phyloP scores from a whole-genome alignment of 2,329 filamentous ascomycete species.

The Xylariomycetidae sp. region DNA sequence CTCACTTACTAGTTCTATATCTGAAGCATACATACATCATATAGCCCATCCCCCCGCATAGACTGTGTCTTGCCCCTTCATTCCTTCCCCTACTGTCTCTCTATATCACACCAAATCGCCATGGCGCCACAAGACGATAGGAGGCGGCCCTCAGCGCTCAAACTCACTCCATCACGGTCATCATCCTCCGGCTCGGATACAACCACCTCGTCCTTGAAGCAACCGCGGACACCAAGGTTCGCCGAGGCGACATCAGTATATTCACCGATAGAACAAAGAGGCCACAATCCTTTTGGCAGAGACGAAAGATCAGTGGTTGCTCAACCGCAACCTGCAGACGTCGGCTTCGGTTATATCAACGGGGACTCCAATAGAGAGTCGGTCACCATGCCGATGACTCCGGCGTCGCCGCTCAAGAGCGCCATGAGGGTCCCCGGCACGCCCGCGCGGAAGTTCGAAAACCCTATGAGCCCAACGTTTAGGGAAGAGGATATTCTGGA shows the following conservation, averaged over 20 bases:
- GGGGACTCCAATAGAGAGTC: slow-evolving; percentile 49
- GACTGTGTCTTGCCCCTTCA: slow-evolving; percentile 31
- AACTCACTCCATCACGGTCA: slow-evolving; percentile 46
- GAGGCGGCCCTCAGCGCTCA: slow-evolving; percentile 53
- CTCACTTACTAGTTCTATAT: slow-evolving; percentile 20
- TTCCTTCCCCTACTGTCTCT: slow-evolving; percentile 29
- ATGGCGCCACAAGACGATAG: slow-evolving; percentile 43
- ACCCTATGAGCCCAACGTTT: slow-evolving; percentile 88
- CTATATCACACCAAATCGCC: slow-evolving; percentile 20
- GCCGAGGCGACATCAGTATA: slow-evolving; percentile 75
- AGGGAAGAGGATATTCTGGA: slow-evolving; percentile 81
- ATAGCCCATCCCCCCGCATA: slow-evolving; percentile 18
- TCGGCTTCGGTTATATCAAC: slow-evolving; percentile 89
- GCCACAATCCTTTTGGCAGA: slow-evolving; percentile 45
- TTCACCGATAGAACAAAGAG: slow-evolving; percentile 67
- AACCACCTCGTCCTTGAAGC: slow-evolving; percentile 55
- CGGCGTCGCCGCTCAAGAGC: slow-evolving; percentile 80
- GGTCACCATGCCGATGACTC: slow-evolving; percentile 60
- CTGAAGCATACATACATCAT: slow-evolving; percentile 21
- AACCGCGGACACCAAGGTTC: slow-evolving; percentile 71
- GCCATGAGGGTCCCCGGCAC: slow-evolving; percentile 85
- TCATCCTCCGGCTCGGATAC: slow-evolving; percentile 47
- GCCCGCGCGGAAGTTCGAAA: slow-evolving; percentile 64
- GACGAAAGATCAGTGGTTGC: slow-evolving; percentile 53
- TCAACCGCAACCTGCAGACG: slow-evolving; percentile 72